Conservation (phyloP, 257 asterid genomes). For the Solanum bulbocastanum region DNA sequence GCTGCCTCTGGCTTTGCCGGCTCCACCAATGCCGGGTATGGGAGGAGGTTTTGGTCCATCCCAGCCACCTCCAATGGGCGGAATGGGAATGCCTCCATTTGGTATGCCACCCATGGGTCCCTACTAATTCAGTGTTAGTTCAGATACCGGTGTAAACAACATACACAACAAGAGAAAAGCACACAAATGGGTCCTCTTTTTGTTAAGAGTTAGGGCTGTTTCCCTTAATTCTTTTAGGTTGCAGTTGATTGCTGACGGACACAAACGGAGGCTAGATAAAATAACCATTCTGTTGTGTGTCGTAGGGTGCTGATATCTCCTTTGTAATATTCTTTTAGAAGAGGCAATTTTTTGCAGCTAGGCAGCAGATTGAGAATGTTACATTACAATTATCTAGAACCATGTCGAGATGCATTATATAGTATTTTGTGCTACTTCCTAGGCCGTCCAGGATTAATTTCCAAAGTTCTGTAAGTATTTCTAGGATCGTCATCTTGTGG, state of each 20-base stretch:
- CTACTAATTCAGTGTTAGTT: slow-evolving; percentile 31
- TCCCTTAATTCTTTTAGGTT: neutral
- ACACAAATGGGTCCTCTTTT: neutral
- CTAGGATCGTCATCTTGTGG: neutral
- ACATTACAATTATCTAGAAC: neutral
- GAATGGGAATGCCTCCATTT: slow-evolving; percentile 90
- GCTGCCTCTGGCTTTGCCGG: slow-evolving; percentile 98
- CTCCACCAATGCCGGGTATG: slow-evolving; percentile 73
- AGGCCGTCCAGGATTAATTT: neutral
- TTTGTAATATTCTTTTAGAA: slow-evolving; percentile 1
- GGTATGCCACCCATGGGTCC: slow-evolving; percentile 99
- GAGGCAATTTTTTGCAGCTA: slow-evolving; percentile 6
- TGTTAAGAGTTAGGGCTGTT: neutral
- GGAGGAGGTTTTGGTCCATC: slow-evolving; percentile 59
- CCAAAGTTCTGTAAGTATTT: neutral
- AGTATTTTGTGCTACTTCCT: neutral
- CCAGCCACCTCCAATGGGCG: slow-evolving; percentile 50
- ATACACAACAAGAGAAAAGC: neutral
- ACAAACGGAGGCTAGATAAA: neutral
- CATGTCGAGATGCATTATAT: neutral
- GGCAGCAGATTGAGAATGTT: neutral
- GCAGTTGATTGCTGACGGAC: slow-evolving; percentile 1
- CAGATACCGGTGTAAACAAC: neutral
- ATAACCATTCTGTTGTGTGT: neutral
- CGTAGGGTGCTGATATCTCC: slow-evolving; percentile 4